phyloP scores from a whole-genome alignment of 169 alveolate species.

The Cytauxzoon felis region DNA sequence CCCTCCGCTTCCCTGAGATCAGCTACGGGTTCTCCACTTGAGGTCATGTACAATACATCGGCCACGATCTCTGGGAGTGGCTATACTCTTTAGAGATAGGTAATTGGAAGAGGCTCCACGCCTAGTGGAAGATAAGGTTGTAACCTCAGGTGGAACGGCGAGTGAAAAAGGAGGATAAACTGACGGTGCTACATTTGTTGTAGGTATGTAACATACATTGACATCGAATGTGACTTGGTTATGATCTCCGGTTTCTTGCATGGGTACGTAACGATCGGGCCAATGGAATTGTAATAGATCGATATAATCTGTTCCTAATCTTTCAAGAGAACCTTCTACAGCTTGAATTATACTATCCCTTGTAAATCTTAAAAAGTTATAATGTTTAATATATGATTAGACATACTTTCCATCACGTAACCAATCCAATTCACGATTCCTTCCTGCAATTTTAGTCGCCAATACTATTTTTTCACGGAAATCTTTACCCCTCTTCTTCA shows the following conservation, averaged over 20 bases:
- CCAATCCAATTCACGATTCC: slow-evolving; percentile 62
- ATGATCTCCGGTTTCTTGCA: slow-evolving; percentile 73
- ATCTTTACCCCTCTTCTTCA: slow-evolving; percentile 54
- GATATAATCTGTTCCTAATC: slow-evolving; percentile 71
- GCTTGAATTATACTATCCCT: slow-evolving; percentile 62
- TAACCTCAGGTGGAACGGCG: no score
- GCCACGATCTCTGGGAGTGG: no score
- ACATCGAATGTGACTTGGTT: slow-evolving; percentile 70
- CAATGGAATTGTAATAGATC: slow-evolving; percentile 80
- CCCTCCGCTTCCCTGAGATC: no score
- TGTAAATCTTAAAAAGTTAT: slow-evolving; percentile 56
- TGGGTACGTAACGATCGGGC: slow-evolving; percentile 82
- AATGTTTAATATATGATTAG: background rate
- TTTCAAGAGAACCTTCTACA: slow-evolving; percentile 67
- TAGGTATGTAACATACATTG: slow-evolving; percentile 5
- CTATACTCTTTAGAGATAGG: no score
- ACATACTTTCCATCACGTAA: slow-evolving; percentile 10
- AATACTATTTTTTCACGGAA: slow-evolving; percentile 63
- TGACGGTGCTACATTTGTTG: no score
- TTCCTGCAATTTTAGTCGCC: slow-evolving; percentile 76
- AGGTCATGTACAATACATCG: no score
- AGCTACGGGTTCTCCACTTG: no score
- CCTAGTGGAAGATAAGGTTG: no score
- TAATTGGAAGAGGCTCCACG: no score
- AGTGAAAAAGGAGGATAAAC: no score